phyloP scores from a whole-genome alignment of 768 basidiomycete species.

The Pulveroboletus sp. region DNA sequence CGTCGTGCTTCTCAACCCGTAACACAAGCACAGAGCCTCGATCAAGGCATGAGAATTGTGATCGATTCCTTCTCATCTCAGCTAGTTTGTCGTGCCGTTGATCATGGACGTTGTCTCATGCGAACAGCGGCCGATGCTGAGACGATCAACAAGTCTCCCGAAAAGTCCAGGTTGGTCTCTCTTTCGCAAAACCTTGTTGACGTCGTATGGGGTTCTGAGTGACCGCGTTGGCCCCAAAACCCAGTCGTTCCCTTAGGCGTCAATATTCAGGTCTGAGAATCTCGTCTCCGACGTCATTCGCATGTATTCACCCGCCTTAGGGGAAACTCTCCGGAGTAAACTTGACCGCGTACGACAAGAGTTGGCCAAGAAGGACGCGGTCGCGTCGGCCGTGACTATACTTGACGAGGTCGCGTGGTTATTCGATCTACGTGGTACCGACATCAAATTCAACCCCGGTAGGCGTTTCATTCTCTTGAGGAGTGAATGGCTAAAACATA shows the following conservation, averaged over 20 bases:
- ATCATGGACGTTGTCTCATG: background rate
- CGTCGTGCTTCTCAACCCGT: background rate
- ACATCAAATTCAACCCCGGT: constrained; percentile 88
- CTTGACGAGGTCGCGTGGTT: constrained; percentile 96
- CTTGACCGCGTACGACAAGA: constrained; percentile 63
- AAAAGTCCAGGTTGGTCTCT: constrained; percentile 63
- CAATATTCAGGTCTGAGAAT: constrained; percentile 62
- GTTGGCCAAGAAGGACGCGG: constrained; percentile 50
- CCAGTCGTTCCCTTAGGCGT: constrained; percentile 66
- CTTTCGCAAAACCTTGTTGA: constrained; percentile 76
- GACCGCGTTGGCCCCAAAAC: constrained; percentile 68
- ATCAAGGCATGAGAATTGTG: constrained; percentile 63
- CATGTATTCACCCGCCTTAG: constrained; percentile 28
- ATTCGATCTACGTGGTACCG: constrained; percentile 88
- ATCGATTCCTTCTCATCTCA: constrained; percentile 77
- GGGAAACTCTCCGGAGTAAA: constrained; percentile 65
- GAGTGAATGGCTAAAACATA: background rate
- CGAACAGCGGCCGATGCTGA: constrained; percentile 58
- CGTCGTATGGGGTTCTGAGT: constrained; percentile 63
- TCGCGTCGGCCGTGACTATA: constrained; percentile 77
- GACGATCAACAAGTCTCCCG: constrained; percentile 54
- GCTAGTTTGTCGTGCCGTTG: constrained; percentile 42
- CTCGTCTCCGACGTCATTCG: background rate
- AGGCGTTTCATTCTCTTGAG: background rate
- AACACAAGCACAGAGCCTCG: constrained; percentile 49